Evolutionary conservation across 176 grass and related monocot genomes (phyloP).

Genomic region (Elaeis guineensis): DNA sequence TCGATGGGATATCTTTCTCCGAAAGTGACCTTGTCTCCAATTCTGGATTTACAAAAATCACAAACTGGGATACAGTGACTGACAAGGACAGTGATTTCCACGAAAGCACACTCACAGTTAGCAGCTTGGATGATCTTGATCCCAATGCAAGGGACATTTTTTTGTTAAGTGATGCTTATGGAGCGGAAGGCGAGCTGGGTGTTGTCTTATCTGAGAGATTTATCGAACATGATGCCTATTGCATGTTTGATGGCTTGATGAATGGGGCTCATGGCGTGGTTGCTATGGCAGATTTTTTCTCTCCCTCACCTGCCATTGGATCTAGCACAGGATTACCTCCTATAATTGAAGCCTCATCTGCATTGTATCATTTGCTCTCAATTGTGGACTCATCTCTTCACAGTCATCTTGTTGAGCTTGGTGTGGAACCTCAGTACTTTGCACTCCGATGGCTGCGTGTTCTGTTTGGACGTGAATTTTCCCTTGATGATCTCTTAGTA

Average conservation of each 20-base stretch:
- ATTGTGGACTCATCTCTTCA: conserved; percentile 78
- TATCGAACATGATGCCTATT: conserved; percentile 98
- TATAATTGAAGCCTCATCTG: conserved; percentile 85
- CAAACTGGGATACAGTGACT: conserved; percentile 4
- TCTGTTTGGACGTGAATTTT: conserved; percentile 85
- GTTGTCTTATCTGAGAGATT: conserved; percentile 90
- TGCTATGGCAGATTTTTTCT: conserved; percentile 81
- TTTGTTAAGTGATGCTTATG: conserved; percentile 89
- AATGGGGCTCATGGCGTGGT: conserved; percentile 51
- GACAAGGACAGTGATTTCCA: conserved; percentile 31
- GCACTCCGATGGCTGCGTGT: conserved; percentile 96
- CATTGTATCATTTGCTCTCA: conserved; percentile 84
- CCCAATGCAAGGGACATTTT: conserved; percentile 62
- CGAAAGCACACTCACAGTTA: conserved; percentile 33
- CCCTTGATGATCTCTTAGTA: conserved; percentile 57
- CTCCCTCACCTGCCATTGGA: conserved; percentile 31
- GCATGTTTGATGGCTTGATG: conserved; percentile 87
- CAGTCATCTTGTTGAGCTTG: conserved; percentile 79
- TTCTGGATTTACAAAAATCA: conserved; percentile 45
- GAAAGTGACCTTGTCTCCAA: conserved; percentile 58
- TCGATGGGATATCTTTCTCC: conserved; percentile 52
- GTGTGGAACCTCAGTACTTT: conserved; percentile 93
- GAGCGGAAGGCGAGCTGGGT: conserved; percentile 87
- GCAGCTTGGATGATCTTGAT: conserved; percentile 60
- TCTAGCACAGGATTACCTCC: conserved; percentile 50